Evolutionary conservation across 768 basidiomycete genomes (phyloP), one percentile per base, ranked within the genome.

Genomic region (Boletus rubropictus): DNA sequence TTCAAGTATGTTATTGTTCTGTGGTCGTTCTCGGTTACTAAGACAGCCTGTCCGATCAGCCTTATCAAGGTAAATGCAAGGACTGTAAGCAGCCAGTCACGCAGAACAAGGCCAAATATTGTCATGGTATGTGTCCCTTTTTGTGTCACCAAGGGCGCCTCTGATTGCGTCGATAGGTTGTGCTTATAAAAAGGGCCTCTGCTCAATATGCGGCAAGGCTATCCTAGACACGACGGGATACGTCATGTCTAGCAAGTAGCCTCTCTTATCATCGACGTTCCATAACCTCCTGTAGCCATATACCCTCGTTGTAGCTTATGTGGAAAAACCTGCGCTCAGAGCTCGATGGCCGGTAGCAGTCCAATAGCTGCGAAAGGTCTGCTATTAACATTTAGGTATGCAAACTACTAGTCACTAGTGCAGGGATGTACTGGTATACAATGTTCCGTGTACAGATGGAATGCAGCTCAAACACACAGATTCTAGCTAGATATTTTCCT

Each of bases 91-190:
- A 84, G 59, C 74, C 81, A 1, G 79, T 81, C 37, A 89, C 89
- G 8, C 89, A 92, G 75, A 90, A 90, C 63, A 80, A 76, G 59
- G 89, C 85, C 31, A 91, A 89, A 69, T 91, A 88, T 67, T 92
- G 89, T 58, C 89, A 92, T 75, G 85, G 89, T 86, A 58, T 50
- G 79, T 41, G 61, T 10, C 8, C 36, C 10, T 12, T 46, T 48
- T 53, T 31, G 11, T 41, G 46, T 44, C 36, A 27, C 34, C 47
- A 37, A 36, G 11, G 34, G 22, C 37, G 18, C 38, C 25, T 35
- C 39, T 50, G 33, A 55, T 49, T 42, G 25, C 36, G 37, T 51
- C 25, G 15, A 29, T 55, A 90, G 89, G 89, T 25, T 92, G 89
- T 62, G 89, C 89, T 18, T 91, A 84, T 69, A 89, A 84, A 73